Base-by-base conservation (phyloP, 768 basidiomycete genomes). In the Pleurotus giganteus region DNA sequence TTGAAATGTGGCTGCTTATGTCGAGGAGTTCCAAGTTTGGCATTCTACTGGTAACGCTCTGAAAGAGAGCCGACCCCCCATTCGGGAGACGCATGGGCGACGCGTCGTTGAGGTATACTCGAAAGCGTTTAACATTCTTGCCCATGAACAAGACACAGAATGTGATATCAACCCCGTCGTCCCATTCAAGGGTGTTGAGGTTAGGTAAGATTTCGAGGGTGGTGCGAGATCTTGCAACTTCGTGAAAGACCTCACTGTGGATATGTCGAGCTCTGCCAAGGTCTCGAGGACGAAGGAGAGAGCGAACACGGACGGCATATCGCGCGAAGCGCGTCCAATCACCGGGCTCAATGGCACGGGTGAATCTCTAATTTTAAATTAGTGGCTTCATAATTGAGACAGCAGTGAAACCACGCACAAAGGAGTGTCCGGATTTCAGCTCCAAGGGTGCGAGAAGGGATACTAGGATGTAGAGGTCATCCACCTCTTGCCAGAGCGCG, bases 281-380 rank as follows among this genome's bases (percentile, higher is more conserved):
- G 24, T 59, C 51, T 49, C 66, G 53, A 46, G 60, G 63, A 41
- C 55, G 61, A 13, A 51, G n/a, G 24, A 84, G 53, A 3, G 60
- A 65, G 11, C 82, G 74, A 17, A 85, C 75, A 43, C 80, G 78
- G 15, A 66, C 61, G n/a, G 73, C 75, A 57, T 86, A 88, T 41
- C 72, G 75, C 54, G 78, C 71, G 60, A 85, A 83, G 28, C 77
- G 69, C 19, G 63, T 64, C 86, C 85, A 87, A 68, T 83, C 81
- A 12, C 61, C 70, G 11, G 78, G 66, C 24, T 77, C 70, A 26
- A 74, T 80, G 4, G 67, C 63, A 4, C 67, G 67, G 11, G 64
- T 61, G 58, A 83, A 83, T 43, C 53, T 63, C 81, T 83, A 55
- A 26, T 24, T 9, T 53, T 47, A 15, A 58, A 46, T 37, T 29